Evolutionary conservation across 2,329 filamentous ascomycete species (phyloP), one percentile per base, ranked within the genome.

Genomic region (Monosporascus sp.): DNA sequence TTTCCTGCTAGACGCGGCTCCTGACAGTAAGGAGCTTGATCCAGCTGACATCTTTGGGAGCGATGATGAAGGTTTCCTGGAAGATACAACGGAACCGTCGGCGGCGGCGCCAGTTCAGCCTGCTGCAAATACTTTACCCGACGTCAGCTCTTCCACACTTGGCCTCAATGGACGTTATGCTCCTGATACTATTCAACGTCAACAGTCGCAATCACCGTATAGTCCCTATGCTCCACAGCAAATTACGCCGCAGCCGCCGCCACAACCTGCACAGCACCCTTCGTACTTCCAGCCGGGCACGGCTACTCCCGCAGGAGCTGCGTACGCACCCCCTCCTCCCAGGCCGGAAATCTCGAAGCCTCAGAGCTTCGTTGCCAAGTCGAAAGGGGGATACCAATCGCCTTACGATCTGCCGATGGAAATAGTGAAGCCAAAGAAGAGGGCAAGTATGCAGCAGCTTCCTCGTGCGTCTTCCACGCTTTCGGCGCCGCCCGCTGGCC

Each of bases 391-490:
- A 7, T 99, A 99, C 68, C 81, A 87, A 48, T 97, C 93, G 20
- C 94, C 94, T 0, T 99, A 97, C 63, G 95, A 99, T 72, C 77
- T 99, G 20, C 94, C 94, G 4, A 89, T 94, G 71, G 93, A 97
- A 51, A 81, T 99, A 31, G 81, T 88, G 27, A 88, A 87, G 60
- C 84, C 87, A 63, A 78, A 84, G 68, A 86, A 88, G 74, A 77
- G 86, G 50, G 69, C 75, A 6, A 84, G 80, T 63, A 76, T 80
- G 62, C 82, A 82, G 54, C 81, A 81, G 50, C 70, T 80, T 44
- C 72, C 76, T 6, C 73, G 74, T 52, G 66, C 72, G 37, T 72
- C 77, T 35, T 66, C 73, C 6, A 65, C 73, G 39, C 65, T 73
- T 37, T 70, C 72, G 25, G 68, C 63, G 15, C 67, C 72, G 18